Evolutionary conservation across 2,329 filamentous ascomycete genomes (phyloP), one percentile per base, ranked within the genome.

Genomic region (Rugonectria rugulosa): DNA sequence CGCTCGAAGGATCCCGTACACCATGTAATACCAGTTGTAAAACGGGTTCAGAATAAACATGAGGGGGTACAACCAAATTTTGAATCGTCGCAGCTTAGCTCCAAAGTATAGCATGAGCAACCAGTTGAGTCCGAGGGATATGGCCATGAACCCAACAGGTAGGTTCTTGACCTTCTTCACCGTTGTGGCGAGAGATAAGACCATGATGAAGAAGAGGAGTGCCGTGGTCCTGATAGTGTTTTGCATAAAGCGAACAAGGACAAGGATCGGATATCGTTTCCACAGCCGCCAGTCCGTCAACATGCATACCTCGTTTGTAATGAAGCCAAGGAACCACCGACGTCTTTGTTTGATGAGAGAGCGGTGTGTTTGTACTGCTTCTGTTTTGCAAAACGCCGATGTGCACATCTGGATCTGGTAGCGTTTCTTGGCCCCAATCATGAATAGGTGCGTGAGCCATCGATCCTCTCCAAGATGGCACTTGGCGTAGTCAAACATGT

Each of bases 321-420:
- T 93, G 75, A 97, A 97, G 24, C 94, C 94, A 37, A 98, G 81
- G 73, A 98, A 98, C 95, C 95, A 99, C 70, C 95, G 85, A 51
- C 94, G 88, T 57, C 95, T 88, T 78, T 99, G 95, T 80, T 98
- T 97, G 72, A 97, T 81, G 41, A 99, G 83, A 65, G 90, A 92
- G 53, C 78, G 78, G 73, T 93, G 93, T 3, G 89, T 92, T 75
- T 97, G 92, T 15, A 97, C 94, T 20, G 95, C 94, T 74, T 98
- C 94, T 0, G 95, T 98, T 77, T 98, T 98, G 84, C 95, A 98
- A 73, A 98, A 98, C 7, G 94, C 95, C 50, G 92, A 94, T 1
- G 93, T 97, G 74, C 95, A 97, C 88, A 98, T 94, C 75, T 96
- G 92, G 59, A 98, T 97, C 75, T 98, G 95, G 73, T 96, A 96